phyloP scores from a whole-genome alignment of 2,329 filamentous ascomycete genomes.

The Nemania serpens region DNA sequence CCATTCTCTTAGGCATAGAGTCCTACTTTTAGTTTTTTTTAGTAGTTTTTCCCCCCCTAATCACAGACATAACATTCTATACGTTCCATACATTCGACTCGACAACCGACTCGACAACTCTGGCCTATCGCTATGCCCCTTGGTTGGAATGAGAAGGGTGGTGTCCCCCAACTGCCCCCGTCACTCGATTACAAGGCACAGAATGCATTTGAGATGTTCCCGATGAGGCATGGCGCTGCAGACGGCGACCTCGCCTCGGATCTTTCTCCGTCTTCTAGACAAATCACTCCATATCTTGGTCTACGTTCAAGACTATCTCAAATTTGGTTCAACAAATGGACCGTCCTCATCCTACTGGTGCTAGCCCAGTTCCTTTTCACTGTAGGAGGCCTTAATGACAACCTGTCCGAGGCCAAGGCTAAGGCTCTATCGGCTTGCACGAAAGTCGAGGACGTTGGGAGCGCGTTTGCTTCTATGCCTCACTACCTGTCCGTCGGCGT shows the following conservation, averaged over 20 bases:
- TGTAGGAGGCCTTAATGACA: conserved; percentile 70
- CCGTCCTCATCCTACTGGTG: conserved; percentile 83
- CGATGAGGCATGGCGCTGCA: neutral
- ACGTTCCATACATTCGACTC: conserved; percentile 15
- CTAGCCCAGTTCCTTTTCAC: conserved; percentile 81
- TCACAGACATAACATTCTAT: neutral
- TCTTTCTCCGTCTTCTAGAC: conserved; percentile 49
- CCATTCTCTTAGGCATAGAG: conserved; percentile 9
- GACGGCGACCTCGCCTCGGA: conserved; percentile 2
- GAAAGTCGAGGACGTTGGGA: conserved; percentile 90
- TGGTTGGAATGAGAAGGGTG: conserved; percentile 29
- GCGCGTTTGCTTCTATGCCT: conserved; percentile 96
- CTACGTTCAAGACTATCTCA: conserved; percentile 89
- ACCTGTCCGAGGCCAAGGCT: conserved; percentile 74
- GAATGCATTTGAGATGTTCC: conserved; percentile 40
- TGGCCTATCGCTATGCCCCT: conserved; percentile 28
- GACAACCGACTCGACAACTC: neutral
- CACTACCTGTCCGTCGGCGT: conserved; percentile 89
- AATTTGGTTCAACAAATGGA: conserved; percentile 98
- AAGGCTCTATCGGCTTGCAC: conserved; percentile 89
- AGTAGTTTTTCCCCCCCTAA: neutral
- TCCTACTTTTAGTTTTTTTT: conserved; percentile 1
- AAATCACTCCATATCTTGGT: conserved; percentile 87
- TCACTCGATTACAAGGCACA: conserved; percentile 38
- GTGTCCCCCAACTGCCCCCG: conserved; percentile 31